Evolutionary conservation across 306 rosid species (phyloP), one percentile per base, ranked within the genome.

Genomic region (Pterocarpus macrocarpus): DNA sequence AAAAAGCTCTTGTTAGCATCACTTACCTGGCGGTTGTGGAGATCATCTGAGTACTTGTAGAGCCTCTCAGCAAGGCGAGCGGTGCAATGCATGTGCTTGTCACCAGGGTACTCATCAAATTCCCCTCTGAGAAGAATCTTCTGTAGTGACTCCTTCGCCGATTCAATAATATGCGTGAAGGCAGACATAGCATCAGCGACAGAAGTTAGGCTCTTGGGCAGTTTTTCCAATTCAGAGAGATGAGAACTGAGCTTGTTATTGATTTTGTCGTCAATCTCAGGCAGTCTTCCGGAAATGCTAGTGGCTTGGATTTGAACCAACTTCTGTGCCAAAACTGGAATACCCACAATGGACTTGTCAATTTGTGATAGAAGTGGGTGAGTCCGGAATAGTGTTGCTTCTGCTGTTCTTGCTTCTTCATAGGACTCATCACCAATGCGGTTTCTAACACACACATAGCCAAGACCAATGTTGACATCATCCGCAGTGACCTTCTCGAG

Each of bases 381-480:
- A 0, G 63, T 22, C 5, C 77, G 65, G 28, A 88, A 85, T 1
- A 88, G 30, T 14, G 0, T 13, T 3, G 73, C 77, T 66, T 88
- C 91, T 62, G 80, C 89, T 2, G 0, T 8, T 35, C 89, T 41
- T 0, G 89, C 91, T n/a, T 85, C 86, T 47, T 73, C 87, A 1
- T 85, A 85, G 1, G 89, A 53, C 52, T 88, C 89, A 4, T 88
- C 86, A 0, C 87, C 85, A 12, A 88, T 79, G 0, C 91, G 49
- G 47, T 88, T 85, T 32, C 91, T 80, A 2, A 85, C 91, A 66
- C 89, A 82, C 0, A 88, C 80, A 67, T 85, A 88, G 1, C 91
- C 89, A 28, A 88, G 87, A 1, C 91, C 91, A 6, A 88, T 83
- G 30, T 83, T 88, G 0, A 88, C 89, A 69, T 88, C 89, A 63